These are phyloP conservation scores for Ascobolus immersus DNA, from an alignment of 495 filamentous ascomycete genomes.

Conservation along the genomic window DNA sequence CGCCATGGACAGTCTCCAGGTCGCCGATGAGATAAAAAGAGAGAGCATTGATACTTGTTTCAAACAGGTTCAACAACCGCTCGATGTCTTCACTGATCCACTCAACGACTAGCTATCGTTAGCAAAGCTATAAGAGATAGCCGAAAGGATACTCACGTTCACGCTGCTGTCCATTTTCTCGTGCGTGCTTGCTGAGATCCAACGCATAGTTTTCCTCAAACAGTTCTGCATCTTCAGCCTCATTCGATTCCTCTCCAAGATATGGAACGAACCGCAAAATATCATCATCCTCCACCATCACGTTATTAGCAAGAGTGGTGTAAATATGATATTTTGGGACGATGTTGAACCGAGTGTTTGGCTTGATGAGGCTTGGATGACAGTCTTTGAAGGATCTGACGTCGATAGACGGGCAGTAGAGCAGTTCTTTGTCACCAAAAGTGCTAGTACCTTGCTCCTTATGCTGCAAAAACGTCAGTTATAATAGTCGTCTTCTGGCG, in stretches of 20 bases:
- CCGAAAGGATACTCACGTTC: slow-evolving; percentile 9
- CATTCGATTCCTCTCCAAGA: slow-evolving; percentile 16
- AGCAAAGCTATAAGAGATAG: neutral
- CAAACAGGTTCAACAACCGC: neutral
- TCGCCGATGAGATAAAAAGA: slow-evolving; percentile 10
- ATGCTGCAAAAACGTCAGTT: neutral
- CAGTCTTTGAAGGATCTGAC: slow-evolving; percentile 3
- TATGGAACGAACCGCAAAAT: slow-evolving; percentile 17
- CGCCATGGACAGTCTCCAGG: slow-evolving; percentile 1
- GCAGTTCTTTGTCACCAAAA: too few relatives aligned
- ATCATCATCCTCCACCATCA: slow-evolving; percentile 17
- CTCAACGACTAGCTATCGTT: neutral
- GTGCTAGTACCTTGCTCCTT: too few relatives aligned
- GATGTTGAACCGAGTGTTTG: slow-evolving; percentile 4
- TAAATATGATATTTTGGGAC: slow-evolving; percentile 16
- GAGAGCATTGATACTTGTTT: slow-evolving; percentile 5
- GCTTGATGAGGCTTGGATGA: slow-evolving; percentile 6
- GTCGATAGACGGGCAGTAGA: neutral
- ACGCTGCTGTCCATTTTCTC: slow-evolving; percentile 7
- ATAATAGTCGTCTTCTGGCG: neutral
- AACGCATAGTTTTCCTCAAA: slow-evolving; percentile 12
- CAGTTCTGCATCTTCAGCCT: slow-evolving; percentile 11
- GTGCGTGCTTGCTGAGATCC: slow-evolving; percentile 12
- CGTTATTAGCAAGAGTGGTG: slow-evolving; percentile 15
- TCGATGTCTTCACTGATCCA: neutral